Conservation (phyloP, 768 basidiomycete genomes). For the Dacryopinax primogenitus region DNA sequence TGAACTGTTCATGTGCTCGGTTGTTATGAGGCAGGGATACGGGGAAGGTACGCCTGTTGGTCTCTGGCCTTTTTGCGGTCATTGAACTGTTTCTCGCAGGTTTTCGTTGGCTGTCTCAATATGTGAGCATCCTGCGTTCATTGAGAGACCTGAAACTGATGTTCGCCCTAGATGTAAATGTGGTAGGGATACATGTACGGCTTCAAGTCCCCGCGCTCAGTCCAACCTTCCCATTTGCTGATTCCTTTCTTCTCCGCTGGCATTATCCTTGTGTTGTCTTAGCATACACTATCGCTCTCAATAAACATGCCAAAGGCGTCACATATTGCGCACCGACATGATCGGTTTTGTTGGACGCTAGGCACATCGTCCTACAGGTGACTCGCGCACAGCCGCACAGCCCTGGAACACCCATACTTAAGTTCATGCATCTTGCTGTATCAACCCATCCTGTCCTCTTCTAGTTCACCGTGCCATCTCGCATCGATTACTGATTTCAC, state of each 20-base stretch:
- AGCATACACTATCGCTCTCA: not conserved
- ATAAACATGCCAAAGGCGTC: not conserved
- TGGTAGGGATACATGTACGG: not conserved
- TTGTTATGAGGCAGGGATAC: constrained; percentile 96
- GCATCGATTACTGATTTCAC: not conserved
- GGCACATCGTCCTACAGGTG: too few species aligned
- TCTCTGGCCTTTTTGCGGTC: constrained; percentile 7
- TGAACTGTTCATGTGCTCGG: constrained; percentile 99
- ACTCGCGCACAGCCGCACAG: too few species aligned
- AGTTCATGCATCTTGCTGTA: not conserved
- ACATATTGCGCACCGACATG: too few species aligned
- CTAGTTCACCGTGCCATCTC: not conserved
- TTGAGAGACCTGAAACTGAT: not conserved
- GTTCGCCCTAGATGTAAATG: not conserved
- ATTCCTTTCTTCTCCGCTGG: not conserved
- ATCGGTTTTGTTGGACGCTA: too few species aligned
- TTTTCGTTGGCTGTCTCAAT: constrained; percentile 96
- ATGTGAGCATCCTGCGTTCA: constrained; percentile 40
- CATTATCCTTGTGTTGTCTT: not conserved
- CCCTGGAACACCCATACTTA: too few species aligned
- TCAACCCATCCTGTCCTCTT: not conserved
- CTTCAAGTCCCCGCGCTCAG: too few species aligned
- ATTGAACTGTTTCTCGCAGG: constrained; percentile 31
- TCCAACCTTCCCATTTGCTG: not conserved
- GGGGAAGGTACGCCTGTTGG: constrained; percentile 59